Evolutionary conservation across 208 protist genomes (phyloP), one percentile per base, ranked within the genome.

Genomic region (Leishmania gerbilli): DNA sequence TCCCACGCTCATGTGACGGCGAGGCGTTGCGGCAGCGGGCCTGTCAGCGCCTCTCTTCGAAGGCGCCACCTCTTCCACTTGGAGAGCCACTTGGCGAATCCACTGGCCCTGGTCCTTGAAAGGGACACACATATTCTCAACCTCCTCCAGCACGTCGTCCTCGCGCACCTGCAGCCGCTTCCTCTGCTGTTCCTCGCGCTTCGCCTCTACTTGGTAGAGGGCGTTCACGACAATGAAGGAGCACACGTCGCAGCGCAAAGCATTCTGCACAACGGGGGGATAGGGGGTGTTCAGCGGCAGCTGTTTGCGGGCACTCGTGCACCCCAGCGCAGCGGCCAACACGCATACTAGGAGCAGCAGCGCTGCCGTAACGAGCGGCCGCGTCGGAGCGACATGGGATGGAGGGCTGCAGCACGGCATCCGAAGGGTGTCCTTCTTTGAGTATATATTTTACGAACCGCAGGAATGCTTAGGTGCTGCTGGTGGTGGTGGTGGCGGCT

Each of bases 41-140:
- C 3, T 69, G 19, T 51, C 60, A 0, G 58, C 19, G 2, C 2
- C 8, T 17, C 42, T 72, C 24, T 11, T 49, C 0, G 65, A 45
- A 19, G 89, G 79, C 47, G 67, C 77, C 49, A 87, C 84, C 1
- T 58, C 67, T 34, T 81, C 49, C 7, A 88, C 40, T 27, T 82
- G n/a, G 37, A 94, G 58, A n/a, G 53, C 71, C 55, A 87, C 75
- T 51, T 89, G 82, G 2, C 95, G 91, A 40, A 96, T 90, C 93
- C 95, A 97, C 67, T 90, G 84, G 15, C 95, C 95, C 31, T 79
- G 51, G 3, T 89, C 83, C n/a, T 82, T 82, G 78, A 93, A 91
- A 0, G 93, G 95, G 21, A 92, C 86, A 76, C 95, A 97, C 60
- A 96, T 55, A 17, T 90, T 77, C 78, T 96, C 92, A 27, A 94